A percentile compares a stretch with the other conserved stretches of the same genome.
Evolutionary conservation across 2,329 filamentous ascomycete species (phyloP).

Genomic region (Fusarium sp.): DNA sequence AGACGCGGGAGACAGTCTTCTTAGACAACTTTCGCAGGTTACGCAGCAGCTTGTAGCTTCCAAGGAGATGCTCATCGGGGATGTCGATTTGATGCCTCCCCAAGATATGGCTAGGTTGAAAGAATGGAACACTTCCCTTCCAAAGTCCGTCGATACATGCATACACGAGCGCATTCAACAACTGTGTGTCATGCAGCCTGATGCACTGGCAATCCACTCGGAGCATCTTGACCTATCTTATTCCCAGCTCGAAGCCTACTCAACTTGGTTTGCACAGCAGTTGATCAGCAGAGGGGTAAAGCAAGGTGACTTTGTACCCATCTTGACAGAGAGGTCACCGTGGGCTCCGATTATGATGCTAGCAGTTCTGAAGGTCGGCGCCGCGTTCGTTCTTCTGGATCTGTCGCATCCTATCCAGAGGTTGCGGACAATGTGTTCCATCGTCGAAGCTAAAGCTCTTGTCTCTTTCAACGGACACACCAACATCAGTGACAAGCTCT

Average conservation of each 20-base stretch:
- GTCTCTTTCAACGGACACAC: neutral
- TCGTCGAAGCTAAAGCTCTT: neutral
- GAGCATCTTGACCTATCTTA: neutral
- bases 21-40: neutral
- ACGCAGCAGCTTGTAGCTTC: neutral
- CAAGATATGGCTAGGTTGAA: neutral
- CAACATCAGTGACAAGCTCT: neutral
- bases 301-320: neutral
- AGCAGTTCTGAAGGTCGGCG: constrained; percentile 1
- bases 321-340: neutral
- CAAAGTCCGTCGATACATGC: neutral
- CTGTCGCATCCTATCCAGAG: neutral
- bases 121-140: neutral
- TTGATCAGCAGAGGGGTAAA: neutral
- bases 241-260: neutral
- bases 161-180: neutral
- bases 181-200: neutral
- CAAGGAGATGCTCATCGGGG: neutral
- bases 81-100: neutral
- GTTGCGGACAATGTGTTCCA: constrained; percentile 4
- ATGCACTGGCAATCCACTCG: constrained; percentile 1
- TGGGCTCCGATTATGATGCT: constrained; percentile 11
- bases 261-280: neutral
- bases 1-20: neutral
- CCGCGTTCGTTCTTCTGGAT: constrained; percentile 7